Evolutionary conservation across 495 filamentous ascomycete species (phyloP), one percentile per base, ranked within the genome.

Genomic region (Chaetomium fimeti): DNA sequence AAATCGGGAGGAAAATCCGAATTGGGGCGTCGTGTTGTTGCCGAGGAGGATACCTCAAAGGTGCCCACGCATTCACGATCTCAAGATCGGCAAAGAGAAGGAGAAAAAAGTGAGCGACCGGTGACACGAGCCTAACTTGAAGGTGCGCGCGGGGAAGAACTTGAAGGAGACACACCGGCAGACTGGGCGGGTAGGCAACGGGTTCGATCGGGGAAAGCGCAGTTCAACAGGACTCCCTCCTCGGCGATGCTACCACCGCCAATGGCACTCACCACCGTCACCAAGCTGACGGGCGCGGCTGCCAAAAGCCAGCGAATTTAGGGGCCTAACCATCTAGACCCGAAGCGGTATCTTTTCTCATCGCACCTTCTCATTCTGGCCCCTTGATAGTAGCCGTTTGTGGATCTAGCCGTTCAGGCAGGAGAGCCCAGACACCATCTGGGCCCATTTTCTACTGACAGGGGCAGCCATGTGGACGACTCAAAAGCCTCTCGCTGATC

Each of bases 291-390:
- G 12, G 40, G 40, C 40, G 40, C 40, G 13, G 40, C 40, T 43
- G 40, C 40, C 40, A 13, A 18, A 0, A 15, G 40, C 40, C 40
- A 18, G 13, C 40, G 15, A 43, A 43, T 43, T 18, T 18, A 11
- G 40, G 13, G 3, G 40, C 32, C 32, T 36, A 36, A 36, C 5
- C 32, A 36, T 36, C 54, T 57, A 57, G 54, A 25, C 54, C 54
- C 32, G 18, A 57, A 57, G 12, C n/a, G 54, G 54, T 22, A 57
- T 22, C 20, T 40, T 18, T 12, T 16, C 54, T 55, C 52, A 29
- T 20, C 28, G 5, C 27, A n/a, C 27, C 28, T 36, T 57, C 54
- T 57, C 54, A 16, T 40, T 40, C 25, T 25, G 12, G 52, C 48
- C 9, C 3, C 9, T 36, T 52, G 48, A 52, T 52, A 27, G 24